phyloP scores from a whole-genome alignment of 2,329 filamentous ascomycete species.

The Monosporascus sp. region DNA sequence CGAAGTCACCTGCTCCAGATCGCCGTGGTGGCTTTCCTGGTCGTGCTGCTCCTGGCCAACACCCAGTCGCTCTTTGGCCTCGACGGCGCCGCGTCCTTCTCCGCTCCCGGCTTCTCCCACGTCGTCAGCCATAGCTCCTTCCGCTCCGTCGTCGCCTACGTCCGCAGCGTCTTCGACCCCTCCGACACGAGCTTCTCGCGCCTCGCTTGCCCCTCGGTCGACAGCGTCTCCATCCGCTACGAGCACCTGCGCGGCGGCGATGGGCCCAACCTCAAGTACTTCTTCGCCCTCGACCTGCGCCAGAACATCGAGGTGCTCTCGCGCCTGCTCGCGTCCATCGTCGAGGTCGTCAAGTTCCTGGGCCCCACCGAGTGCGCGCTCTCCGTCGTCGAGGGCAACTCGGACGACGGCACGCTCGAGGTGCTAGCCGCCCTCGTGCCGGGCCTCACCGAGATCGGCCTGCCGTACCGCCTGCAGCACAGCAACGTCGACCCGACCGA shows the following conservation, averaged over 20 bases:
- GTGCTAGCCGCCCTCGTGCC: slow-evolving; percentile 37
- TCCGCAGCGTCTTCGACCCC: background rate
- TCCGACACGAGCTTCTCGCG: background rate
- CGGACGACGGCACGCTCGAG: slow-evolving; percentile 47
- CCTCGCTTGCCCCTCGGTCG: background rate
- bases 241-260: background rate
- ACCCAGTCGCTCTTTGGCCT: background rate
- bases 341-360: slow-evolving; percentile 44
- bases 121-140: background rate
- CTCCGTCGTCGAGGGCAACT: slow-evolving; percentile 53
- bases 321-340: slow-evolving; percentile 44
- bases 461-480: slow-evolving; percentile 36
- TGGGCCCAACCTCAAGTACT: slow-evolving; percentile 29
- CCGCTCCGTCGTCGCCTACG: background rate
- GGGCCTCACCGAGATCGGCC: slow-evolving; percentile 32
- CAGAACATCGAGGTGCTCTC: slow-evolving; percentile 40
- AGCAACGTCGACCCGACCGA: slow-evolving; percentile 37
- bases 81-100: background rate
- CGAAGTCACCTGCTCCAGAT: background rate
- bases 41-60: background rate
- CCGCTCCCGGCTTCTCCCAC: background rate
- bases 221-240: background rate
- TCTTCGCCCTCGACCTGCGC: slow-evolving; percentile 50
- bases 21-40: background rate
- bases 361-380: slow-evolving; percentile 45